Base-by-base conservation (phyloP, 345 rosid species). In the Bruguiera gymnorhiza region DNA sequence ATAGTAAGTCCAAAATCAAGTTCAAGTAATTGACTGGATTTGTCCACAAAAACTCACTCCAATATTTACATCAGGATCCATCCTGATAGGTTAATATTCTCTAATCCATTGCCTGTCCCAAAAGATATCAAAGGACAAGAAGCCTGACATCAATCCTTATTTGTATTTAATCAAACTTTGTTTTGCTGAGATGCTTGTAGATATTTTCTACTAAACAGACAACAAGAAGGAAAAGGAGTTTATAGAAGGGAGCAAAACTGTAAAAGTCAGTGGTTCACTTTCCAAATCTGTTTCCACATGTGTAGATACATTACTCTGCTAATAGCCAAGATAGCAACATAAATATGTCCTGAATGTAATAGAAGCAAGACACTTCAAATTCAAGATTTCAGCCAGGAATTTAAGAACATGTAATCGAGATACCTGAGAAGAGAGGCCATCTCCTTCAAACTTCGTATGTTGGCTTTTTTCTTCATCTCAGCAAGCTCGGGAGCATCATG, bases 371-470 rank as follows among this genome's bases (percentile, higher is more conserved):
- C 55, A 26, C 29, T 39, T 6, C 70, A 46, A 43, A 16, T 39
- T 6, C 70, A 32, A 43, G n/a, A 46, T 63, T 56, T 21, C 53
- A 46, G 5, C 8, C 61, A 60, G 2, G 56, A 46, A 36, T 63
- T 36, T 15, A 13, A 63, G 46, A 37, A 32, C 0, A 24, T n/a
- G 62, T n/a, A 46, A 58, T 48, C n/a, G 5, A 70, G 55, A 26
- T 76, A 90, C 98, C 99, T 91, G 51, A 95, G 83, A 75, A 89
- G 83, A 79, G 86, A 70, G 71, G 94, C 97, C 99, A 95, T 89
- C 83, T 95, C 97, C 83, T 91, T 95, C 79, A 95, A 79, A 85
- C 97, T 89, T 77, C 92, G 83, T 46, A 91, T 90, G 78, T 95
- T 95, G 70, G 97, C 87, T 77, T 82, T 88, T 82, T 89, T 87